These are phyloP conservation scores for Leccinum subatratum DNA, from an alignment of 1,284 basidiomycete genomes.

Conservation along the genomic window DNA sequence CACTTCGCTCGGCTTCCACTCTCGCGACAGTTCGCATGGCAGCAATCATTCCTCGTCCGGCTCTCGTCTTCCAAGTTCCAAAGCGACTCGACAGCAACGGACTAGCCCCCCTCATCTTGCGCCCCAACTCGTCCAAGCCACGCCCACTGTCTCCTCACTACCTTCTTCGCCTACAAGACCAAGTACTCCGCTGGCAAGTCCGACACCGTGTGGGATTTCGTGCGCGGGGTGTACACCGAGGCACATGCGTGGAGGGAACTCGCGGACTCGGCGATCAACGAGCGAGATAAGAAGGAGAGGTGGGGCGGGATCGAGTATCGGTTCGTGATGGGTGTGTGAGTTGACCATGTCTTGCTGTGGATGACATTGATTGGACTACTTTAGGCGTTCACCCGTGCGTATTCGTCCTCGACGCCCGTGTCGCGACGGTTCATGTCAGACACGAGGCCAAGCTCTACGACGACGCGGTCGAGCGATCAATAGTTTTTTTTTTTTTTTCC, in stretches of 20 bases:
- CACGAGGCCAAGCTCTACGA: constrained; percentile 69
- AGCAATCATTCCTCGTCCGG: constrained; percentile 27
- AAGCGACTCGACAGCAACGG: constrained; percentile 50
- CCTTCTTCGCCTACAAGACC: constrained; percentile 55
- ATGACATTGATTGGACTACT: neutral
- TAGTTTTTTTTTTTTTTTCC: constrained; percentile 34
- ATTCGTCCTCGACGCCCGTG: neutral
- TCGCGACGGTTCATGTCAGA: constrained; percentile 33
- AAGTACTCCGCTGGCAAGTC: constrained; percentile 56
- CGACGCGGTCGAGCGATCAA: constrained; percentile 62
- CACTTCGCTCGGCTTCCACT: constrained; percentile 13
- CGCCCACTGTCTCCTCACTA: constrained; percentile 59
- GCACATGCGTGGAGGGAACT: constrained; percentile 48
- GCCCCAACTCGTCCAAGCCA: constrained; percentile 41
- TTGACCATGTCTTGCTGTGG: neutral
- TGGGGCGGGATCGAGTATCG: constrained; percentile 71
- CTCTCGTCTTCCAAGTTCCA: constrained; percentile 24
- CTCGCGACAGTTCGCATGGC: constrained; percentile 20
- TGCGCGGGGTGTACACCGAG: constrained; percentile 52
- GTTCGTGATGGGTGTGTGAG: constrained; percentile 67
- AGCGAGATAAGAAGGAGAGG: constrained; percentile 41
- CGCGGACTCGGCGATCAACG: constrained; percentile 63
- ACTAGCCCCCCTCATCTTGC: constrained; percentile 63
- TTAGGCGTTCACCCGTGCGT: constrained; percentile 71
- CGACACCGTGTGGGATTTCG: constrained; percentile 58